Base-by-base conservation (phyloP, 257 asterid genomes). In the Penstemon eatonii region DNA sequence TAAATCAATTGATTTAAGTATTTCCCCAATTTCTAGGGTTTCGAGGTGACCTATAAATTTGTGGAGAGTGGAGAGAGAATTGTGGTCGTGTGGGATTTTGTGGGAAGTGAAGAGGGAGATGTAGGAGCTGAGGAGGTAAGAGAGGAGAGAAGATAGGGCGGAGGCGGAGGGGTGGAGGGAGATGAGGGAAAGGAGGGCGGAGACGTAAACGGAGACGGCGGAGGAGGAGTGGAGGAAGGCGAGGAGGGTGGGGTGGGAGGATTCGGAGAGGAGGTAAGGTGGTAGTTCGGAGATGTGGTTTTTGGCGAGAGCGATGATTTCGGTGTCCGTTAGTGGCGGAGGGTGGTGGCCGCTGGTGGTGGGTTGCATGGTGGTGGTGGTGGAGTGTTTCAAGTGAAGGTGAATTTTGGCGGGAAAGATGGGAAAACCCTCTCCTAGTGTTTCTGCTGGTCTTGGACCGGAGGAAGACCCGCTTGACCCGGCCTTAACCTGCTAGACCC, bases 231-330 rank as follows among this genome's bases (percentile, higher is more conserved):
- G 80, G 78, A 89, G 84, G 74, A 77, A 83, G 67, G 92, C 80
- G 74, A 89, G 40, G 56, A 89, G 81, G 40, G 78, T 74, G 37
- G 81, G 66, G 81, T 82, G 92, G 38, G 87, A 85, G 69, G 86
- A 67, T 57, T 68, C 77, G 7, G 80, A 71, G 66, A 85, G 90
- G 65, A 86, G 87, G 73, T 83, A 81, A 13, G 88, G 80, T 6
- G 92, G 95, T 50, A 82, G 85, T 13, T 79, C 82, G 66, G 84
- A 72, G 80, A 86, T 47, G 43, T 68, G 79, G 38, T 72, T 60
- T 53, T 79, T 81, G 10, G 96, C 93, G 69, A 87, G 78, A 36
- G 83, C 78, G 72, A 87, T 73, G 58, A 85, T 85, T 47, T 90
- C 96, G 18, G 40, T 5, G 76, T 82, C 96, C 4, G 87, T 81